Conservation (phyloP, 305 asterid genomes). For the Fraxinus sp. region DNA sequence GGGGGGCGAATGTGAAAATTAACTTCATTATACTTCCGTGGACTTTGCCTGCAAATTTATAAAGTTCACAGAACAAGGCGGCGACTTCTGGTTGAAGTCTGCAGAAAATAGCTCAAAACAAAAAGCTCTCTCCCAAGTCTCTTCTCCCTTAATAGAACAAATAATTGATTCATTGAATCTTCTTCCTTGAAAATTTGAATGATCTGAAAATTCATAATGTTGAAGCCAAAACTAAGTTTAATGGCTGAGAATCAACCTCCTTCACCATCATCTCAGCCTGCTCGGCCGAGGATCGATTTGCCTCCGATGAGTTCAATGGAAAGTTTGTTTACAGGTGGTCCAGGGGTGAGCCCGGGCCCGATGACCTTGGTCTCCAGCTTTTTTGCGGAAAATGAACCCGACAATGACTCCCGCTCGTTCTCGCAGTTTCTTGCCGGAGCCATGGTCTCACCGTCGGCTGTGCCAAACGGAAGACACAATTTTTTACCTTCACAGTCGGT, state of each 20-base stretch:
- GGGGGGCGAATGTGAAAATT: not conserved
- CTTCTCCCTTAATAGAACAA: not conserved
- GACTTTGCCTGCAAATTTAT: not conserved
- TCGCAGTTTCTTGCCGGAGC: slow-evolving; percentile 80
- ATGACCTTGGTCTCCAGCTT: slow-evolving; percentile 66
- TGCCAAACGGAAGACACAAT: slow-evolving; percentile 24
- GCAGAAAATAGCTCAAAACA: slow-evolving; percentile 6
- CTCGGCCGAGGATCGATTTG: slow-evolving; percentile 52
- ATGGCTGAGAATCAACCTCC: slow-evolving; percentile 64
- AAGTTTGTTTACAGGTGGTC: slow-evolving; percentile 43
- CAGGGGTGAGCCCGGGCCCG: slow-evolving; percentile 68
- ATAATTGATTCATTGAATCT: not conserved
- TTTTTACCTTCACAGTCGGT: slow-evolving; percentile 11
- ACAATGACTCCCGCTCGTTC: slow-evolving; percentile 64
- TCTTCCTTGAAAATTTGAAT: not conserved
- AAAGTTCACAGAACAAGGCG: slow-evolving; percentile 5
- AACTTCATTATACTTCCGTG: not conserved
- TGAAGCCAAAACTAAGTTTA: not conserved
- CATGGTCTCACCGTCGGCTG: slow-evolving; percentile 38
- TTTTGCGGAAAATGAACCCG: slow-evolving; percentile 73
- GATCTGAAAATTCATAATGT: not conserved
- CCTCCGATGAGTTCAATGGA: slow-evolving; percentile 59
- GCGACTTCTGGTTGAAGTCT: slow-evolving; percentile 26
- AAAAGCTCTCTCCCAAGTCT: not conserved
- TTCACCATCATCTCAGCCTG: slow-evolving; percentile 38